Evolutionary conservation across 2,329 filamentous ascomycete species (phyloP).

Genomic region (Sarocladiaceae sp.): DNA sequence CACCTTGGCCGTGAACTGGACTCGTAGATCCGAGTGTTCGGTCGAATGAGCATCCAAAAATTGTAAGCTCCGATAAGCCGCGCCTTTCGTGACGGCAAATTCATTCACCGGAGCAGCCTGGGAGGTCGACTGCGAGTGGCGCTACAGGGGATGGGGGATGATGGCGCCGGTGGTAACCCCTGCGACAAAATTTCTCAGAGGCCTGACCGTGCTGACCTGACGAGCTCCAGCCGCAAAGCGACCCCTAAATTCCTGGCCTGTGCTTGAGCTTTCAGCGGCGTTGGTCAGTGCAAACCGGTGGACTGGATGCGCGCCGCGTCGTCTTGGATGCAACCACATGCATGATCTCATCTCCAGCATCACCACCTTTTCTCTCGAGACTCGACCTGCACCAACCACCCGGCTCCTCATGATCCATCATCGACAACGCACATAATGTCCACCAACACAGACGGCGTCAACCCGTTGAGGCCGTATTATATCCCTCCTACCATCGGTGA

Average conservation of each 20-base stretch:
- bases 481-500: constrained; percentile 53
- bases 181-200: constrained; percentile 1
- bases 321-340: no score
- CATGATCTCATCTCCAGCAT: constrained; percentile 26
- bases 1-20: constrained; percentile 5
- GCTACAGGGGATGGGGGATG: no score
- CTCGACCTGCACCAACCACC: not conserved
- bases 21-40: constrained; percentile 5
- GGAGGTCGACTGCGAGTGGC: no score
- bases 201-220: no score
- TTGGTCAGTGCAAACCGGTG: no score
- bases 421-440: constrained; percentile 32
- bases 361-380: constrained; percentile 1
- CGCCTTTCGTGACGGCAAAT: constrained; percentile 21
- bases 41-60: constrained; percentile 10
- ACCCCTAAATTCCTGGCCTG: no score
- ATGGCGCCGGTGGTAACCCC: constrained; percentile 1
- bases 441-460: constrained; percentile 41
- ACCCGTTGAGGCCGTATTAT: constrained; percentile 66
- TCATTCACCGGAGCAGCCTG: constrained; percentile 26
- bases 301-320: constrained; percentile 7
- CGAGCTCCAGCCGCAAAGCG: no score
- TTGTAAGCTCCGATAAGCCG: constrained; percentile 19
- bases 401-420: constrained; percentile 19
- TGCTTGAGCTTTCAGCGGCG: no score